Evolutionary conservation across 139 green algal genomes (phyloP).

Genomic region (Micractinium sp.): DNA sequence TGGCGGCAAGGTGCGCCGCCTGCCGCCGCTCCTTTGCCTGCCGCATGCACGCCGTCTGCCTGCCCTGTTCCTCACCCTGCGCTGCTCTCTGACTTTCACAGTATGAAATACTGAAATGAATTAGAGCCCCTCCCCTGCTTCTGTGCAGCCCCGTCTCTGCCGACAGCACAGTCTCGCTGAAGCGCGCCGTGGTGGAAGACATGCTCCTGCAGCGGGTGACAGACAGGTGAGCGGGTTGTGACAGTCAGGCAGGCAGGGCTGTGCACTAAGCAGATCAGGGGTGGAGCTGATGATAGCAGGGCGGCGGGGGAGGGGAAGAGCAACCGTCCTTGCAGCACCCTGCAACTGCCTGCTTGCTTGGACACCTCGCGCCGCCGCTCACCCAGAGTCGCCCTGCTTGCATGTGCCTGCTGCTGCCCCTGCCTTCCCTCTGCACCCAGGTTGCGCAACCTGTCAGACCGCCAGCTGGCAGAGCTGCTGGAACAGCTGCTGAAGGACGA

Average conservation of each 20-base stretch:
- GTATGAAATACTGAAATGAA: neutral
- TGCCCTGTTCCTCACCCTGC: neutral
- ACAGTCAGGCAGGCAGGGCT: no score
- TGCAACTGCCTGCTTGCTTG: neutral
- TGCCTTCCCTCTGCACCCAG: neutral
- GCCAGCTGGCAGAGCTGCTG: constrained; percentile 32
- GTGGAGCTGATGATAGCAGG: neutral
- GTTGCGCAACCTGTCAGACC: constrained; percentile 22
- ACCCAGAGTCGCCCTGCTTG: neutral
- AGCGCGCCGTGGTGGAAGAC: constrained; percentile 14
- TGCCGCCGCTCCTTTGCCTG: neutral
- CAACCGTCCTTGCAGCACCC: no score
- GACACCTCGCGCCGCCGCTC: neutral
- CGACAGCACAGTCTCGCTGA: constrained; percentile 30
- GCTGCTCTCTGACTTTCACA: neutral
- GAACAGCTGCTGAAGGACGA: constrained; percentile 26
- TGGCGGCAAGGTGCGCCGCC: neutral
- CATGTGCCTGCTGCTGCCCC: neutral
- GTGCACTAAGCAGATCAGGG: no score
- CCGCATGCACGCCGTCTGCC: neutral
- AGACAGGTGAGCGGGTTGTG: neutral
- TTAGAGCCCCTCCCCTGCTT: neutral
- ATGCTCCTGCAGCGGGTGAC: constrained; percentile 33
- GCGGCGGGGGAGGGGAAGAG: neutral
- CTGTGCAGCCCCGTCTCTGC: neutral